These are phyloP conservation scores for Magnaporthiopsis poae DNA, from an alignment of 2,329 filamentous ascomycete genomes.

Conservation along the genomic window DNA sequence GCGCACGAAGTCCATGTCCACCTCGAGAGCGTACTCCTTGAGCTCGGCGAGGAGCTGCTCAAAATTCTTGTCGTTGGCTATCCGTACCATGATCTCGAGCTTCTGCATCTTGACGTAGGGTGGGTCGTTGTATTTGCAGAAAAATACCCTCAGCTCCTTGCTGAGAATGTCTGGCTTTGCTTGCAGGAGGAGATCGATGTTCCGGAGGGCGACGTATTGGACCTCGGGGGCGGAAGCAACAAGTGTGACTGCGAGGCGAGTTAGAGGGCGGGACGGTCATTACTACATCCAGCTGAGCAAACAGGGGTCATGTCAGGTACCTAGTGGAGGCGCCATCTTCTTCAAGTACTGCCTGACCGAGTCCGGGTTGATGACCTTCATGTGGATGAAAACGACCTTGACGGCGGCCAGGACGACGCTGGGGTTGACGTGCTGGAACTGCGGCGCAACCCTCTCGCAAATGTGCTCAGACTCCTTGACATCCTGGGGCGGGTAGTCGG, in stretches of 20 bases:
- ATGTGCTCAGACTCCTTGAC: constrained; percentile 96
- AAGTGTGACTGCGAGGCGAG: constrained; percentile 61
- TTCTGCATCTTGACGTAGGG: constrained; percentile 97
- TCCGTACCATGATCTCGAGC: constrained; percentile 97
- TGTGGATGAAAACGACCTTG: constrained; percentile 94
- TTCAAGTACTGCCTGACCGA: constrained; percentile 78
- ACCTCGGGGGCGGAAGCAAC: constrained; percentile 94
- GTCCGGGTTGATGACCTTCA: constrained; percentile 72
- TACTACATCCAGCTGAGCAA: constrained; percentile 5
- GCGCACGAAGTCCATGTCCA: constrained; percentile 97
- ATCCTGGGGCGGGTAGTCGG: constrained; percentile 78
- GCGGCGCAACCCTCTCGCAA: constrained; percentile 87
- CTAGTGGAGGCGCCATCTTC: constrained; percentile 95
- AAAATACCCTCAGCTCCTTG: constrained; percentile 96
- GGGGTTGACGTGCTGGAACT: constrained; percentile 97
- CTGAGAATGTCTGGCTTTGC: constrained; percentile 93
- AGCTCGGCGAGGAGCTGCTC: constrained; percentile 88
- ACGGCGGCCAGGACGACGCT: constrained; percentile 95
- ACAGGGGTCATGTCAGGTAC: constrained; percentile 35
- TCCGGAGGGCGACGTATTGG: constrained; percentile 90
- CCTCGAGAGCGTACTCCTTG: constrained; percentile 94
- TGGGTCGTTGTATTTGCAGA: constrained; percentile 99
- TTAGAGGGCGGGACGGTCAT: neutral
- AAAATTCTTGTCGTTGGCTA: constrained; percentile 93
- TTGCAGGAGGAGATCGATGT: constrained; percentile 91